Percentiles rank a stretch among this genome's conserved stretches.
Evolutionary conservation across 371 early-diverging fungal species (phyloP).

Genomic region (Blakeslea trispora): DNA sequence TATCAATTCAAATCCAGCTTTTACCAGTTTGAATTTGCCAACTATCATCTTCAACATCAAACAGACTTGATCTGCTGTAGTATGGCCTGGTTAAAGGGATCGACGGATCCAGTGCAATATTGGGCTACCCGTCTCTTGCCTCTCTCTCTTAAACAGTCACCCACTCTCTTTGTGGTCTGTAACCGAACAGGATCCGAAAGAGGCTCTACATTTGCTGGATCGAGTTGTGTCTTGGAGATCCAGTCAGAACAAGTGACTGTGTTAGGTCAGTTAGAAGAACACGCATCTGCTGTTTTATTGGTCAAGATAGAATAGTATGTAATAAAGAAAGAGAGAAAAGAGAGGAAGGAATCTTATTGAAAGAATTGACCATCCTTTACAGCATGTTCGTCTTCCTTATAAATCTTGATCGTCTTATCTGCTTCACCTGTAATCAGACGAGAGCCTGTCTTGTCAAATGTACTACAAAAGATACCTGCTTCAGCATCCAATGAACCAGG

Average conservation of each 20-base stretch:
- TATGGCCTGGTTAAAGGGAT: conserved; percentile 73
- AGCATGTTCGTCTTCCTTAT: conserved; percentile 79
- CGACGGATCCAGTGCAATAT: conserved; percentile 50
- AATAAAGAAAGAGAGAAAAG: too few species aligned
- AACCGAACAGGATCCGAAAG: conserved; percentile 72
- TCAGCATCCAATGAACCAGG: conserved; percentile 97
- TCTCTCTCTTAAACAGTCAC: conserved; percentile 17
- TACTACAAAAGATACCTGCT: conserved; percentile 92
- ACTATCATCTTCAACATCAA: conserved; percentile 51
- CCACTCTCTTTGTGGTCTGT: conserved; percentile 50
- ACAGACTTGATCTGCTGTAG: conserved; percentile 58
- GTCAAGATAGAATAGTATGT: conserved; percentile 29
- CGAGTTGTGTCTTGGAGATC: conserved; percentile 53
- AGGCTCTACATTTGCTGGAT: conserved; percentile 57
- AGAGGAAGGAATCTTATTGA: conserved; percentile 9
- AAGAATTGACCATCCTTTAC: conserved; percentile 53
- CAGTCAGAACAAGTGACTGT: conserved; percentile 25
- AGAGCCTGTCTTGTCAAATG: conserved; percentile 93
- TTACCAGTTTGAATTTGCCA: conserved; percentile 69
- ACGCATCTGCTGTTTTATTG: conserved; percentile 45
- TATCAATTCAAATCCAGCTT: conserved; percentile 68
- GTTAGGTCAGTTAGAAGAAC: conserved; percentile 29
- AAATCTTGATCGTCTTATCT: conserved; percentile 98
- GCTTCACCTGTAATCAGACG: conserved; percentile 97
- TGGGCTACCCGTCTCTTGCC: conserved; percentile 66